Conservation (phyloP, 768 basidiomycete species). For the Lactifluus pinguis region DNA sequence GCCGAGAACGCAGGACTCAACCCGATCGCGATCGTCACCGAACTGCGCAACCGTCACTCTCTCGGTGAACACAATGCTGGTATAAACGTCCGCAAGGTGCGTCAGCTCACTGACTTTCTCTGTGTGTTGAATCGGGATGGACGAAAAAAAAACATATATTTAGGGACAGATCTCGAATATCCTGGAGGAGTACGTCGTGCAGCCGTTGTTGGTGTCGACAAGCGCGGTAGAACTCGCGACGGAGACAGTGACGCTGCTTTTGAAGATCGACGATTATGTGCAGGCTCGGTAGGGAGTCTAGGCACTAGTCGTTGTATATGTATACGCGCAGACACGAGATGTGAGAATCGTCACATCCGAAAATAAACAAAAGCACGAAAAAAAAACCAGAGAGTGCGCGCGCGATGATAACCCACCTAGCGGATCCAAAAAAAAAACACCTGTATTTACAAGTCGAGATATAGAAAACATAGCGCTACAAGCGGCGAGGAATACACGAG, state of each 20-base stretch:
- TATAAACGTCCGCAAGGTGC: slow-evolving; percentile 94
- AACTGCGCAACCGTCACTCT: slow-evolving; percentile 93
- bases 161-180: slow-evolving; percentile 97
- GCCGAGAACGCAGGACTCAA: slow-evolving; percentile 98
- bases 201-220: slow-evolving; percentile 90
- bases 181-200: slow-evolving; percentile 93
- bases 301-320: neutral
- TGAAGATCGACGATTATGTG: slow-evolving; percentile 95
- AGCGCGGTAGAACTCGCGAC: slow-evolving; percentile 93
- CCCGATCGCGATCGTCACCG: slow-evolving; percentile 96
- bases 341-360: slow-evolving; percentile 2
- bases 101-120: slow-evolving; percentile 15
- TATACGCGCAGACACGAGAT: slow-evolving; percentile 3
- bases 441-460: neutral
- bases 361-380: neutral
- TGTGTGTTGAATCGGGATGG: no score
- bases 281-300: slow-evolving; percentile 48
- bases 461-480: slow-evolving; percentile 11
- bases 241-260: slow-evolving; percentile 91
- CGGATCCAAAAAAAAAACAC: neutral
- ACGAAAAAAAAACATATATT: slow-evolving; percentile 23
- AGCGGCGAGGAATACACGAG: slow-evolving; percentile 9
- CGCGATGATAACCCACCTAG: neutral
- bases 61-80: slow-evolving; percentile 91
- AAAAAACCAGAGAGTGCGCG: no score